Evolutionary conservation across 257 asterid species (phyloP).

Genomic region (Jacaranda mimosifolia): DNA sequence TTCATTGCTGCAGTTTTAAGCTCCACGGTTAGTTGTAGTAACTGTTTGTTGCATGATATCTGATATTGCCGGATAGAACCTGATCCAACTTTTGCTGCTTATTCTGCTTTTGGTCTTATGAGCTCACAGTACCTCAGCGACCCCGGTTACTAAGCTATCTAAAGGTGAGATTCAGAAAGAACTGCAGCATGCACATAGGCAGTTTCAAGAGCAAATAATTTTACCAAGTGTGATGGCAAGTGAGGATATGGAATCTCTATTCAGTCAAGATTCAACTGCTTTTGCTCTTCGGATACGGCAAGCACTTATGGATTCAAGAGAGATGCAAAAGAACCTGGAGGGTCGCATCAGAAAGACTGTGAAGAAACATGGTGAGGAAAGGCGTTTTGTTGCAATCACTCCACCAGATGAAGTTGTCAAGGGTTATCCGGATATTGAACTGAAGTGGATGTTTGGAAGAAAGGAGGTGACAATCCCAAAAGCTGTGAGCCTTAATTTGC

Average conservation of each 20-base stretch:
- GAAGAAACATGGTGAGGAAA: conserved; percentile 84
- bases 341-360: conserved; percentile 65
- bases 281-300: conserved; percentile 71
- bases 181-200: conserved; percentile 79
- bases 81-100: conserved; percentile 39
- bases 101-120: conserved; percentile 45
- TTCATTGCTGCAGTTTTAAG: conserved; percentile 37
- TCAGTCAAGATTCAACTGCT: conserved; percentile 54
- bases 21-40: conserved; percentile 33
- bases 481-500: conserved; percentile 65
- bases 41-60: conserved; percentile 32
- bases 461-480: conserved; percentile 83
- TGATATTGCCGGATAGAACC: conserved; percentile 30
- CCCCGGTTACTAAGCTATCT: conserved; percentile 74
- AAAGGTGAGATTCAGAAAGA: conserved; percentile 80
- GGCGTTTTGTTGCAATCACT: conserved; percentile 69
- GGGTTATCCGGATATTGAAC: conserved; percentile 90
- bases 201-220: conserved; percentile 69
- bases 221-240: conserved; percentile 64
- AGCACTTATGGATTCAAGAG: conserved; percentile 70
- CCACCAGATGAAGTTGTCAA: conserved; percentile 87
- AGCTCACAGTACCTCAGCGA: conserved; percentile 58
- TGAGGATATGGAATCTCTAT: conserved; percentile 59
- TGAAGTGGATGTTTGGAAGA: conserved; percentile 92
- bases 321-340: conserved; percentile 82